These are phyloP conservation scores for Ceratopteris richardii DNA, from an alignment of 75 land plant genomes.

Conservation along the genomic window DNA sequence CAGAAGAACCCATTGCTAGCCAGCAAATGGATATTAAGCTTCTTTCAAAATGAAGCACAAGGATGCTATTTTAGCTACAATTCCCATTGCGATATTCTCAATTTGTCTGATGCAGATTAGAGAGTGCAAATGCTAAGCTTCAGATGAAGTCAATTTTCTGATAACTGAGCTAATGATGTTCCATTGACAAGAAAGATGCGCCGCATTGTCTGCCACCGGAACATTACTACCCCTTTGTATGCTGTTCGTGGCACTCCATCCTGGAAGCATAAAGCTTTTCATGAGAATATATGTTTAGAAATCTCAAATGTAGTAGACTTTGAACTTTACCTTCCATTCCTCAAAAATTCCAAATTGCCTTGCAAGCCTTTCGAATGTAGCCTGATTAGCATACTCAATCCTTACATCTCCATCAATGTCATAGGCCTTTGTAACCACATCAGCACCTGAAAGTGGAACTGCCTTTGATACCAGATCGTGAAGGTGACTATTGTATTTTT, in stretches of 20 bases:
- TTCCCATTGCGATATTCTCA: too few species aligned
- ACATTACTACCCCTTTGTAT: constrained; percentile 94
- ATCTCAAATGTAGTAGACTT: not conserved
- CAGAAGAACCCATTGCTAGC: too few species aligned
- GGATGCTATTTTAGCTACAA: too few species aligned
- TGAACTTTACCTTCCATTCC: constrained; percentile 82
- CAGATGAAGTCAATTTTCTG: too few species aligned
- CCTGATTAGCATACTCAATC: constrained; percentile 58
- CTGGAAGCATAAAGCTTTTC: constrained; percentile 19
- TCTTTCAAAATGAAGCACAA: too few species aligned
- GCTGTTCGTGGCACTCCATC: constrained; percentile 93
- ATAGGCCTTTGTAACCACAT: constrained; percentile 55
- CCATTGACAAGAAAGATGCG: constrained; percentile 75
- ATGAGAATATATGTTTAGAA: too few species aligned
- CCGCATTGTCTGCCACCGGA: constrained; percentile 62
- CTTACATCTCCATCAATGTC: constrained; percentile 83
- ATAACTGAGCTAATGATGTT: constrained; percentile 40
- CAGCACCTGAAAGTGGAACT: constrained; percentile 42
- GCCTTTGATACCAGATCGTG: constrained; percentile 48
- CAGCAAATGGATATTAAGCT: too few species aligned
- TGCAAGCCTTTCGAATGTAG: constrained; percentile 72
- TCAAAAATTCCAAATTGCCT: constrained; percentile 92
- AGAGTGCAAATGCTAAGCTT: too few species aligned
- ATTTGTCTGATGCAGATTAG: too few species aligned
- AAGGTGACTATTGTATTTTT: constrained; percentile 48